These are phyloP conservation scores for Trichoderma arundinaceum DNA, from an alignment of 2,329 filamentous ascomycete species.

Conservation along the genomic window DNA sequence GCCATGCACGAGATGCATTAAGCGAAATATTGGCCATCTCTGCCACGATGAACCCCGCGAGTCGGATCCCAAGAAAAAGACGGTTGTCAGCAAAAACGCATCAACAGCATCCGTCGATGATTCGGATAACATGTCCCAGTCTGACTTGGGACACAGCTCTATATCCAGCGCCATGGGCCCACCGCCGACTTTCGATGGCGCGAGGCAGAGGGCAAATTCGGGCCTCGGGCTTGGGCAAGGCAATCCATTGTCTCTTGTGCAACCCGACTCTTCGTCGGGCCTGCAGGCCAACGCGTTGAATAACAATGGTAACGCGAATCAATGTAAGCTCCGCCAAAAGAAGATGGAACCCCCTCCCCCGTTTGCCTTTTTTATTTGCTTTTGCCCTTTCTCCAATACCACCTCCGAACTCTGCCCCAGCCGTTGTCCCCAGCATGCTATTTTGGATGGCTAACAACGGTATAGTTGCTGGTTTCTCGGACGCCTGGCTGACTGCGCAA, in stretches of 20 bases:
- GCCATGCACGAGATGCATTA: slow-evolving; percentile 96
- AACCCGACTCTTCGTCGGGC: slow-evolving; percentile 71
- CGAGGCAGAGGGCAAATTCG: slow-evolving; percentile 47
- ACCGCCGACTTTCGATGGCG: slow-evolving; percentile 51
- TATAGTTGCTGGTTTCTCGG: slow-evolving; percentile 76
- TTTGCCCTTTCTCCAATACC: slow-evolving; percentile 16
- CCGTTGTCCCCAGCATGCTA: slow-evolving; percentile 1
- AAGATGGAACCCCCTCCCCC: not conserved
- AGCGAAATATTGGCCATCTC: slow-evolving; percentile 96
- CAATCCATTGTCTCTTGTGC: slow-evolving; percentile 70
- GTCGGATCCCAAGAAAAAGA: slow-evolving; percentile 80
- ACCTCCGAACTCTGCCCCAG: not conserved
- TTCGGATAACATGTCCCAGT: slow-evolving; percentile 57
- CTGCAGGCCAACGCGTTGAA: slow-evolving; percentile 64
- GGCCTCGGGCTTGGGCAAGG: slow-evolving; percentile 57
- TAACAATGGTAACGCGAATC: slow-evolving; percentile 67
- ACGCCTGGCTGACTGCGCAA: slow-evolving; percentile 79
- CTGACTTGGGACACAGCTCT: slow-evolving; percentile 59
- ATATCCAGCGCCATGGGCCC: slow-evolving; percentile 63
- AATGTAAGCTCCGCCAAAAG: slow-evolving; percentile 65
- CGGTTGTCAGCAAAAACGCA: slow-evolving; percentile 46
- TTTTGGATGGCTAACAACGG: slow-evolving; percentile 30
- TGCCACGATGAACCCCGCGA: slow-evolving; percentile 98
- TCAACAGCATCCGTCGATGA: slow-evolving; percentile 65
- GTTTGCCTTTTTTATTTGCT: not conserved